Evolutionary conservation across 768 basidiomycete species (phyloP), one percentile per base, ranked within the genome.

Genomic region (Russula sp.): DNA sequence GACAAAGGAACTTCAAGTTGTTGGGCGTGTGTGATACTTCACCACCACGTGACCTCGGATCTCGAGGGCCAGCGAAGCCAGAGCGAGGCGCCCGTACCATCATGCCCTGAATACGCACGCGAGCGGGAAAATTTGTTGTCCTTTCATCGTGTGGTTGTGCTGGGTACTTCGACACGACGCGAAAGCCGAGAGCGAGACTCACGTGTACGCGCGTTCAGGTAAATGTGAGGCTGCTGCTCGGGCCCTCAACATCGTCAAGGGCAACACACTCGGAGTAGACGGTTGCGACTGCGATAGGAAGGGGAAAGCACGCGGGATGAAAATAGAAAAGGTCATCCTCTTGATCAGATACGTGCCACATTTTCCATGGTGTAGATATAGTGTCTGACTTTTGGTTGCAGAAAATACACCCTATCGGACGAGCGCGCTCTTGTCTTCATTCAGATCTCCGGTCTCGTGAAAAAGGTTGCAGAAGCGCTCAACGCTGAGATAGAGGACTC

Each of bases 401-500:
- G 89, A 71, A 82, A 83, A 60, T 75, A 77, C 47, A 81, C 93
- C 52, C 84, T 88, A 10, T 83, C 84, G 67, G 78, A 86, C 22
- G 92, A 97, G 69, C 86, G 91, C 9, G 83, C 94, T 16, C 82
- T 98, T 48, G 83, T 98, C 64, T 98, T 98, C 75, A 89, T 96
- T n/a, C 95, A 97, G 71, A 97, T 95, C 80, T 87, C 84, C 6
- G 94, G 96, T 75, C 80, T 98, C 62, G 92, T 90, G 83, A 85
- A 85, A 71, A 97, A 96, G 73, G 90, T 97, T 35, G 85, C 85
- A 7, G 89, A 93, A 65, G 91, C 93, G 0, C 82, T 98, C 66
- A 77, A 73, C 2, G 82, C 83, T 57, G 87, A 92, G 71, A 91
- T 96, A 75, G 85, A 83, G 62, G 93, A 93, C 47, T 82, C 83